Evolutionary conservation across 257 asterid species (phyloP), one percentile per base, ranked within the genome.

Genomic region (Forsythia viridissima): DNA sequence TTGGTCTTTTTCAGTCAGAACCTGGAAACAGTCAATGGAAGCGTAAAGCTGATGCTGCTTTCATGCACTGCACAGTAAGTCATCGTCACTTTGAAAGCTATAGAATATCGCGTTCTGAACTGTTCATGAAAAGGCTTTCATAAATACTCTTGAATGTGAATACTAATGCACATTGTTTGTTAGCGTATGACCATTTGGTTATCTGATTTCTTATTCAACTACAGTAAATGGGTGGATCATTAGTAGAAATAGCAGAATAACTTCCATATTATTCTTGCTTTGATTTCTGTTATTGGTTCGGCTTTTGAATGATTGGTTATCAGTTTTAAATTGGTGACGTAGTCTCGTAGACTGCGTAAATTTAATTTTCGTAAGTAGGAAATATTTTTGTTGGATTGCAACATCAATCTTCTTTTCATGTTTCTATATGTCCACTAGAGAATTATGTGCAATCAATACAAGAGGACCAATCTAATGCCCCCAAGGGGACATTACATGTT

Each of bases 11-110:
- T 83, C 91, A 91, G 79, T 75, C 91, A 41, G 94, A 87, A 85
- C 97, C 98, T 63, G 89, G 97, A 85, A 92, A 89, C 75, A 89
- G 90, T 83, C 66, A 80, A 63, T 92, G 97, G 97, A 95, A 95
- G 85, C 99, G 97, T 84, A 91, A 88, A 84, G 98, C 87, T 77
- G 99, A 95, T 83, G 87, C 94, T 77, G 96, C 97, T 80, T 88
- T 92, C 75, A 75, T 77, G 76, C 76, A 76, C 82, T 88, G 94
- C 90, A 85, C 84, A 85, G 99, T 95, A 89, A 20, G 88, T 74
- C 61, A 21, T 69, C 21, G 59, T 61, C 42, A 41, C 75, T 59
- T 57, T 70, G 15, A 37, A 76, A 39, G 57, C 78, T 70, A 63
- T 37, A 40, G 9, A 67, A 52, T 43, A 8, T 71, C 30, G 5